Evolutionary conservation across 208 protist genomes (phyloP), one percentile per base, ranked within the genome.

Genomic region (Angomonas deanei): DNA sequence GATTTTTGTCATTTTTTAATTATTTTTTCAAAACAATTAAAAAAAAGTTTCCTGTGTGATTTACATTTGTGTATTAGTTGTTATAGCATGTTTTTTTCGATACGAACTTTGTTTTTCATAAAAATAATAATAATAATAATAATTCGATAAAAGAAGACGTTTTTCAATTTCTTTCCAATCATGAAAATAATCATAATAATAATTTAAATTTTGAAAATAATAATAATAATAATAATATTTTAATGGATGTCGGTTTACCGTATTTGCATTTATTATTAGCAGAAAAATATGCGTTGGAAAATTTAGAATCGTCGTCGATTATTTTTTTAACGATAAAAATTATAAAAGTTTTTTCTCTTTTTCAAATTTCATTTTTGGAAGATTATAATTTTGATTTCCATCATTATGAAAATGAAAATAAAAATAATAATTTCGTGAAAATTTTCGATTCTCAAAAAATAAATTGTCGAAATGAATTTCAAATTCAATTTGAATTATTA

Each of bases 1-100:
- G 6, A 15, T 32, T 56, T 56, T 36, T 5, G 21, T 56, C 23
- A 28, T 56, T 56, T 10, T 56, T 36, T 10, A 32, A 32, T 31
- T 36, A 32, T 31, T 17, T 33, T 56, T 56, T 56, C 24, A 24
- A 53, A 53, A 53, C n/a, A 26, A 53, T 21, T 28, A 27, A 53
- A 53, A 53, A 53, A 26, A 53, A 24, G 15, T 42, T 42, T 42
- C 11, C 36, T 42, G 36, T 8, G 11, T 8, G 11, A 8, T 53
- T 26, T 53, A 11, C 11, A 53, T 26, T 17, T 53, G 19, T 28
- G 6, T 28, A 28, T 53, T 17, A 6, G 11, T 17, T 53, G 11
- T 53, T 53, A 28, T 53, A 53, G 11, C 19, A 53, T 53, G 11
- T 53, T 53, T 17, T 53, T 53, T 24, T 26, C 8, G 8, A 53